Evolutionary conservation across 805 yeast species (phyloP).

Genomic region (Cyberlindnera bimundalis): DNA sequence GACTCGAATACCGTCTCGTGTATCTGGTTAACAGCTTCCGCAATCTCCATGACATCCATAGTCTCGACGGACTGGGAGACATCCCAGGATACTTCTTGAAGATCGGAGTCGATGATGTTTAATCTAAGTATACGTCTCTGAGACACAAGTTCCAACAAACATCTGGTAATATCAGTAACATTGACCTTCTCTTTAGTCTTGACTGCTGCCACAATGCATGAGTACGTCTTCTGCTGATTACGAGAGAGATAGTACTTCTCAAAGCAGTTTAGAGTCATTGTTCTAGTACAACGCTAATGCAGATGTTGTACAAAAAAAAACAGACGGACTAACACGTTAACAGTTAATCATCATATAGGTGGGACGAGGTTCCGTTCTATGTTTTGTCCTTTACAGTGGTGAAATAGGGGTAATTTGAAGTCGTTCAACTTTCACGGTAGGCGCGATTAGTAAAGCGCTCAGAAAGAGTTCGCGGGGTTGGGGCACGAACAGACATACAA

Average conservation of each 20-base stretch:
- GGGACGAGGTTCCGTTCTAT: too few species aligned
- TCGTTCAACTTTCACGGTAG: too few species aligned
- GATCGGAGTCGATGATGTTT: constrained; percentile 3
- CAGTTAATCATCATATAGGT: too few species aligned
- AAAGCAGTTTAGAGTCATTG: not conserved
- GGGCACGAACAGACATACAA: too few species aligned
- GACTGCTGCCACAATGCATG: constrained; percentile 10
- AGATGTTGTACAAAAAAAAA: too few species aligned
- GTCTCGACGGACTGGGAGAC: not conserved
- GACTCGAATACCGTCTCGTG: constrained; percentile 3
- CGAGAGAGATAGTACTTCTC: constrained; percentile 7
- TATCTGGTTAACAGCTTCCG: constrained; percentile 2
- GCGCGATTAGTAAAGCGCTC: too few species aligned
- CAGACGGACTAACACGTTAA: too few species aligned
- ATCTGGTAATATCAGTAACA: not conserved
- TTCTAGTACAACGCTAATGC: too few species aligned
- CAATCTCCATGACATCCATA: not conserved
- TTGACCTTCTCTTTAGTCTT: not conserved
- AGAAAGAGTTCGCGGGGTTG: too few species aligned
- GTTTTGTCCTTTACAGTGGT: too few species aligned
- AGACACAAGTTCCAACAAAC: constrained; percentile 2
- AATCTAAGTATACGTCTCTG: constrained; percentile 6
- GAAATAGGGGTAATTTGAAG: too few species aligned
- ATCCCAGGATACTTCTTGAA: not conserved
- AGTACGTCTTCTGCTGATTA: constrained; percentile 3